These are phyloP conservation scores for Moesziomyces aphidis DNA, from an alignment of 1,284 basidiomycete genomes.

Conservation along the genomic window DNA sequence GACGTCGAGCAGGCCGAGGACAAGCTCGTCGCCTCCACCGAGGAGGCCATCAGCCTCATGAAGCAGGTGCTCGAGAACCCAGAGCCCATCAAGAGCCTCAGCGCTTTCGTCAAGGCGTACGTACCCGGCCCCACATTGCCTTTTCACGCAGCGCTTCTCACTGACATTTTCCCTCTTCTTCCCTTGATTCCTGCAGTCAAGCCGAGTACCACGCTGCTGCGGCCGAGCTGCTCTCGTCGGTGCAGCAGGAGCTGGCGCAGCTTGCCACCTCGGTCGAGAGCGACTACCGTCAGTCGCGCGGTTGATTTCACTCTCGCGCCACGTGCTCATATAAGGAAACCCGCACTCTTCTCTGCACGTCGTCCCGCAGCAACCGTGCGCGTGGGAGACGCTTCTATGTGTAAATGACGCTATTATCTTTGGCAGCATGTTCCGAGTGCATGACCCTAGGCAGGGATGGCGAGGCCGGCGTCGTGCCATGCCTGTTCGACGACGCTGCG, in stretches of 20 bases:
- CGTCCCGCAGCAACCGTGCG: no score
- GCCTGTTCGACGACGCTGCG: slow-evolving; percentile 54
- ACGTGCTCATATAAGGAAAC: slow-evolving; percentile 1
- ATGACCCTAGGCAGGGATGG: slow-evolving; percentile 14
- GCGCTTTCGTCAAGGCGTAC: slow-evolving; percentile 89
- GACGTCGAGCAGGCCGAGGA: slow-evolving; percentile 68
- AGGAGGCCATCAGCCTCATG: slow-evolving; percentile 97
- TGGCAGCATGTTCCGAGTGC: no score
- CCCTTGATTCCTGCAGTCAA: slow-evolving; percentile 68
- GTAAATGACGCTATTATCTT: no score
- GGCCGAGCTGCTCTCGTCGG: slow-evolving; percentile 74
- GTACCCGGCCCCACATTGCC: slow-evolving; percentile 59
- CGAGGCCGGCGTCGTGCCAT: slow-evolving; percentile 54
- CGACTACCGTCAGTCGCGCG: slow-evolving; percentile 77
- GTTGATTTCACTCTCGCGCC: slow-evolving; percentile 9
- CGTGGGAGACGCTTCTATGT: no score
- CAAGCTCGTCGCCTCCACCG: slow-evolving; percentile 90
- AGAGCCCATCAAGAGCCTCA: slow-evolving; percentile 92
- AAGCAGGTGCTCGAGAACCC: slow-evolving; percentile 97
- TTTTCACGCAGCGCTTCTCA: not conserved
- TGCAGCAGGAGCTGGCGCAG: slow-evolving; percentile 91
- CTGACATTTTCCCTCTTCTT: slow-evolving; percentile 1
- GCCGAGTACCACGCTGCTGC: slow-evolving; percentile 85
- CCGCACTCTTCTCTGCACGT: no score
- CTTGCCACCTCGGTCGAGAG: slow-evolving; percentile 88